A percentile compares a stretch with the other conserved stretches of the same genome.
Evolutionary conservation across 148 eudicot species (phyloP).

Genomic region (Arbutus unedo): DNA sequence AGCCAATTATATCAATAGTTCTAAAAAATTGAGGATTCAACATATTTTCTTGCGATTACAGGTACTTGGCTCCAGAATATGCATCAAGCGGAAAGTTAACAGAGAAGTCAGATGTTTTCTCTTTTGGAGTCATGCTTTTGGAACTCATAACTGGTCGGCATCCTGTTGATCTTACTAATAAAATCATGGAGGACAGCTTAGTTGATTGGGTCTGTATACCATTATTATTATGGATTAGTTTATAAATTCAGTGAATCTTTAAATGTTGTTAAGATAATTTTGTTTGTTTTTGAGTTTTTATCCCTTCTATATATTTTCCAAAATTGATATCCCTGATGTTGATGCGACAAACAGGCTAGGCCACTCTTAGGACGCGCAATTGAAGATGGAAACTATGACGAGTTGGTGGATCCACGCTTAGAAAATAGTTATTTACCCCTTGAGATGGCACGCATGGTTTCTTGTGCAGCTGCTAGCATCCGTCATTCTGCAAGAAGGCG

Average conservation of each 20-base stretch:
- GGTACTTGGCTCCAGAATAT: slow-evolving; percentile 88
- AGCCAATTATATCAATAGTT: too few species aligned
- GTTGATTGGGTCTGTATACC: slow-evolving; percentile 65
- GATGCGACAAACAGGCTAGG: slow-evolving; percentile 24
- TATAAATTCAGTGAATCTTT: not conserved
- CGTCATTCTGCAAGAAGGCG: slow-evolving; percentile 56
- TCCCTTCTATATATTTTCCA: not conserved
- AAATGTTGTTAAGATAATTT: not conserved
- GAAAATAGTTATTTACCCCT: slow-evolving; percentile 32
- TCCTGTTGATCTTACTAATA: slow-evolving; percentile 57
- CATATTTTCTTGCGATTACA: slow-evolving; percentile 8
- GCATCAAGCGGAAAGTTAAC: slow-evolving; percentile 86
- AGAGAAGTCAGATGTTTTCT: slow-evolving; percentile 88
- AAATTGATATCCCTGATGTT: not conserved
- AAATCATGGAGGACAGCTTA: slow-evolving; percentile 70
- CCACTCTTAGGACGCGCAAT: slow-evolving; percentile 44
- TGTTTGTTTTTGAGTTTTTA: not conserved
- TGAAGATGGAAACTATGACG: slow-evolving; percentile 48
- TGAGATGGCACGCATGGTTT: slow-evolving; percentile 54
- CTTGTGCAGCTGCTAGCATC: slow-evolving; percentile 55
- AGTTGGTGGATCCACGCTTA: slow-evolving; percentile 29
- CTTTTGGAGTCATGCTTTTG: slow-evolving; percentile 78
- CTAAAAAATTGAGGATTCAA: not conserved
- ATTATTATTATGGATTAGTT: too few species aligned
- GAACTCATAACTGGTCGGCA: slow-evolving; percentile 78